Base-by-base conservation (phyloP, 768 basidiomycete genomes). In the Mycena galopus region DNA sequence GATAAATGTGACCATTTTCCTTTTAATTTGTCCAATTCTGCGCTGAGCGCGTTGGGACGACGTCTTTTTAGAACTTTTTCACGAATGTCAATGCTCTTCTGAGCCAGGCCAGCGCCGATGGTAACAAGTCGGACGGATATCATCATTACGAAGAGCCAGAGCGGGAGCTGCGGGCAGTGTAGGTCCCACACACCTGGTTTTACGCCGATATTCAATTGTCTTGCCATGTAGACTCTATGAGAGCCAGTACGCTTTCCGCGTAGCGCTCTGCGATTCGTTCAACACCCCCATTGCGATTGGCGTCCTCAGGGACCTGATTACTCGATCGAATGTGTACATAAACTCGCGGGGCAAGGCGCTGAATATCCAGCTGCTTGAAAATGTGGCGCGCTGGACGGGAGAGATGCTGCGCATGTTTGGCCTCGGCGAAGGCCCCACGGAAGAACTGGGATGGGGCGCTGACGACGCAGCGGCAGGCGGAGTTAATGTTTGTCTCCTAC, bases 211-310 rank as follows among this genome's bases (percentile, higher is more conserved):
- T 53, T 63, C 30, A 75, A 75, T 70, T 10, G 51, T 27, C n/a
- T 29, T 47, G n/a, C 61, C 50, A 51, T 73, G 59, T 76, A 98
- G 96, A 76, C 85, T 97, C 39, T 87, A 93, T 74, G 84, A 90
- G 64, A 90, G 91, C 57, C 97, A 97, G 80, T 76, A 87, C 50
- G 86, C 88, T 10, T 97, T 99, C 88, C 91, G 95, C 64, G 86
- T 84, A 16, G 94, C 96, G 0, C 91, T 99, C 57, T 97, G 94
- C 82, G 97, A 99, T 81, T 98, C 97, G 0, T 98, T 99, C 88
- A 97, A 99, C 80, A 99, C 98, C 0, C 96, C 96, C 3, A 87
- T 84, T 21, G 97, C 96, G 0, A 81, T 99, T 27, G 88, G 89
- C 76, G 84, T 91, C 67, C 83, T 99, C 21, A 88, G 93, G 16